Conservation (phyloP, 2,329 filamentous ascomycete species). For the Colletotrichum tropicicola region DNA sequence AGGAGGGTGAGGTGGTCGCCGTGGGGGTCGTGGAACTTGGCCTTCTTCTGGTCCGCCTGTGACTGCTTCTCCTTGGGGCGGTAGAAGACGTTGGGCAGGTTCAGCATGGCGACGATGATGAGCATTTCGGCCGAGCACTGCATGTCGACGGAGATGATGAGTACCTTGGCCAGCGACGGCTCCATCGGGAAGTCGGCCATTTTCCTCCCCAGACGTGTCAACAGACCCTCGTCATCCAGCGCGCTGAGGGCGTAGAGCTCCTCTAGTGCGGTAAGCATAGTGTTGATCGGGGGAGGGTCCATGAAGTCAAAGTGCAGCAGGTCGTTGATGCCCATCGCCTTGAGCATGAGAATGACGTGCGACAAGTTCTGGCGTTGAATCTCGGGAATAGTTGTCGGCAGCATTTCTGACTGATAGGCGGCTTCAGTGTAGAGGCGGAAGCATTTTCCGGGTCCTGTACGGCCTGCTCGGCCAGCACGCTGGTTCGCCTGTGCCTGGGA, state of each 20-base stretch:
- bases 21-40: conserved; percentile 94
- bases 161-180: conserved; percentile 86
- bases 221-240: conserved; percentile 91
- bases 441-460: conserved; percentile 95
- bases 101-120: conserved; percentile 94
- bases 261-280: conserved; percentile 95
- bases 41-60: conserved; percentile 96
- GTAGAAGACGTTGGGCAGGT: conserved; percentile 87
- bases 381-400: conserved; percentile 94
- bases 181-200: conserved; percentile 99
- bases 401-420: conserved; percentile 95
- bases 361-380: conserved; percentile 95
- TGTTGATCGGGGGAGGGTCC: conserved; percentile 97
- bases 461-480: conserved; percentile 88
- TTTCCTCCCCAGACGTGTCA: conserved; percentile 91
- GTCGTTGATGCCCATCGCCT: conserved; percentile 99
- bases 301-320: conserved; percentile 98
- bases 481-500: conserved; percentile 97
- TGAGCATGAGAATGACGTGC: conserved; percentile 95
- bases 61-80: conserved; percentile 97
- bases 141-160: conserved; percentile 88
- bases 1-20: conserved; percentile 95
- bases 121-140: conserved; percentile 94
- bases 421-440: conserved; percentile 96
- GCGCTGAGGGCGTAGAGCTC: conserved; percentile 93